Conservation (phyloP, 805 yeast genomes). For the Kluyveromyces aestuarii region DNA sequence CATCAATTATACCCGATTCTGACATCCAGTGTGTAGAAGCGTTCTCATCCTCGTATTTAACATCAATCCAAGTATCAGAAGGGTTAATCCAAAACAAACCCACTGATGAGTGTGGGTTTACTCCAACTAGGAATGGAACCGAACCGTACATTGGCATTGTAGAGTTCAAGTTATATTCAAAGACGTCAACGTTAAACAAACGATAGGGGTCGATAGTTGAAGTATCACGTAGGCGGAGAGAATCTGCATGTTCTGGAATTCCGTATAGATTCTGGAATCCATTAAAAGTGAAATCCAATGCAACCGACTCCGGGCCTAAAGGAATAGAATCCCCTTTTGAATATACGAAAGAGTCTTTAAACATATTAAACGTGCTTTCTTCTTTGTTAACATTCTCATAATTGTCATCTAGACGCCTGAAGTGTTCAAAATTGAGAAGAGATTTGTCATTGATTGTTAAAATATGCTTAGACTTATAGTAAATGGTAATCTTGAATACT, state of each 20-base stretch:
- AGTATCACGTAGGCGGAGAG: constrained; percentile 67
- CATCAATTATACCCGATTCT: constrained; percentile 77
- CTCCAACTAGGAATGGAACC: constrained; percentile 79
- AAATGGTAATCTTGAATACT: constrained; percentile 45
- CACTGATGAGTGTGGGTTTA: constrained; percentile 44
- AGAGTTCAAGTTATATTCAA: constrained; percentile 81
- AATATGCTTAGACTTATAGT: constrained; percentile 36
- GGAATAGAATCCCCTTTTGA: constrained; percentile 56
- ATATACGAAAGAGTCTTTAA: constrained; percentile 64
- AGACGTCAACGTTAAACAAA: constrained; percentile 86
- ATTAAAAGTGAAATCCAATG: constrained; percentile 59
- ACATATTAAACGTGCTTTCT: constrained; percentile 60
- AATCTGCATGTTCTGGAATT: constrained; percentile 94
- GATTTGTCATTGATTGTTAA: constrained; percentile 59
- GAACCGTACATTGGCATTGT: constrained; percentile 91
- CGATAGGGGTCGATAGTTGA: constrained; percentile 62
- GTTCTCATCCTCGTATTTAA: constrained; percentile 25
- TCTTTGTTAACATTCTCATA: constrained; percentile 38
- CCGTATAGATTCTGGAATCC: constrained; percentile 69
- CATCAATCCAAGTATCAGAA: constrained; percentile 87
- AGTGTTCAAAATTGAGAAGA: constrained; percentile 78
- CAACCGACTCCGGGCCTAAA: constrained; percentile 86
- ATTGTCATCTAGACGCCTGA: constrained; percentile 40
- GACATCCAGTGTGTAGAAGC: constrained; percentile 81
- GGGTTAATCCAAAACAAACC: constrained; percentile 90